phyloP scores from a whole-genome alignment of 2,329 filamentous ascomycete genomes.

The Orbilia brochopaga region DNA sequence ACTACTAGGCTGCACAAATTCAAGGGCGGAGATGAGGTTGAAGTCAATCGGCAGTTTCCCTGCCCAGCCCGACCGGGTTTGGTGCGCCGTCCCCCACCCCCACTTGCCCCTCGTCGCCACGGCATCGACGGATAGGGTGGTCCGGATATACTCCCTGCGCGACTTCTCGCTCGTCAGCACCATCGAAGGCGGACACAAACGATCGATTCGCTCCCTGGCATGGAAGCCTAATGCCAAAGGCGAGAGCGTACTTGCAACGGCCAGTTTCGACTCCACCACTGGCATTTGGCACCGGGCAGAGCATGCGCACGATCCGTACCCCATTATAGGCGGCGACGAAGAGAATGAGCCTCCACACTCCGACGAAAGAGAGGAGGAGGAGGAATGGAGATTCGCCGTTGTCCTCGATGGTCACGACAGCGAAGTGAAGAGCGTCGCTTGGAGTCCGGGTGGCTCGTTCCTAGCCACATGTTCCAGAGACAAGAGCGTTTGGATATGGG shows the following conservation, averaged over 20 bases:
- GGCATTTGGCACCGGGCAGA: slow-evolving; percentile 77
- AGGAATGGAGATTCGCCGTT: slow-evolving; percentile 91
- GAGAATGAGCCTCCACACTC: slow-evolving; percentile 58
- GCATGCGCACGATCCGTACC: slow-evolving; percentile 56
- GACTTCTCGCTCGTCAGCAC: slow-evolving; percentile 79
- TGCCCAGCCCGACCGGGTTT: slow-evolving; percentile 73
- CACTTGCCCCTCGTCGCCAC: slow-evolving; percentile 87
- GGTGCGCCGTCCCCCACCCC: slow-evolving; percentile 84
- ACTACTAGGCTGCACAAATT: background rate
- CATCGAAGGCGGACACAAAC: slow-evolving; percentile 85
- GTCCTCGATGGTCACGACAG: slow-evolving; percentile 94
- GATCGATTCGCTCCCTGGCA: slow-evolving; percentile 80
- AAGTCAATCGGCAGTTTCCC: slow-evolving; percentile 57
- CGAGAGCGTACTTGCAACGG: slow-evolving; percentile 82
- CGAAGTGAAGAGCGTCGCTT: slow-evolving; percentile 82
- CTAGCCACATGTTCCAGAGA: slow-evolving; percentile 90
- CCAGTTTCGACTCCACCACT: slow-evolving; percentile 90
- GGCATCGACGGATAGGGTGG: slow-evolving; percentile 81
- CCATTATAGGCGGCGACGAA: slow-evolving; percentile 51
- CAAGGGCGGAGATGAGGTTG: slow-evolving; percentile 51
- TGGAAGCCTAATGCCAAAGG: slow-evolving; percentile 78
- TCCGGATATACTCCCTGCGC: slow-evolving; percentile 85
- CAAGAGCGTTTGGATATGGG: slow-evolving; percentile 98
- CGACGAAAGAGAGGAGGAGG: slow-evolving; percentile 65
- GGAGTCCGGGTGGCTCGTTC: slow-evolving; percentile 74